These are phyloP conservation scores for Ganoderma lingzhi DNA, from an alignment of 1,284 basidiomycete genomes.

Conservation along the genomic window DNA sequence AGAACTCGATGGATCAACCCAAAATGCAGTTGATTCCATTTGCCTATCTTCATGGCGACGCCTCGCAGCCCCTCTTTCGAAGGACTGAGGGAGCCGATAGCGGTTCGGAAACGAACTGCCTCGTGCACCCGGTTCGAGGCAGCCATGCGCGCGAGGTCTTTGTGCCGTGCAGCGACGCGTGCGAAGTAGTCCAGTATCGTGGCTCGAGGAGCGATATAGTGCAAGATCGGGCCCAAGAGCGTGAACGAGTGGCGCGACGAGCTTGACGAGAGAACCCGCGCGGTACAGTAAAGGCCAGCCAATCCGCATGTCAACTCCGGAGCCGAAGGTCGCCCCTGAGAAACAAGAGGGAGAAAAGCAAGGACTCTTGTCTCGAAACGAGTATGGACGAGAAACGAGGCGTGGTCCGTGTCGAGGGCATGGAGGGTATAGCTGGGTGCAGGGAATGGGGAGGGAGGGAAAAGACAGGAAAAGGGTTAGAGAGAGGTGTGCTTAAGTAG, in stretches of 20 bases:
- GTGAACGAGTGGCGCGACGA: not conserved
- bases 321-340: slow-evolving; percentile 6
- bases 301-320: not conserved
- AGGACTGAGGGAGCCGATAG: slow-evolving; percentile 32
- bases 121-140: slow-evolving; percentile 37
- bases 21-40: slow-evolving; percentile 23
- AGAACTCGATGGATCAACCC: slow-evolving; percentile 13
- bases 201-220: slow-evolving; percentile 11
- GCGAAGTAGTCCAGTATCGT: slow-evolving; percentile 14
- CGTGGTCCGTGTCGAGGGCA: slow-evolving; percentile 3
- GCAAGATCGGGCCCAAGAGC: not conserved
- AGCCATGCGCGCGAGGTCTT: slow-evolving; percentile 25
- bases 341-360: not conserved
- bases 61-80: slow-evolving; percentile 33
- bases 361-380: not conserved
- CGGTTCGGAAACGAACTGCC: slow-evolving; percentile 22
- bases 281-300: not conserved
- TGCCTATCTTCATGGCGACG: slow-evolving; percentile 38
- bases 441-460: slow-evolving; percentile 7
- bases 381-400: not conserved
- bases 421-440: slow-evolving; percentile 10
- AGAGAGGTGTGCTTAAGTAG: slow-evolving; percentile 11
- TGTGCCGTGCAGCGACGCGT: slow-evolving; percentile 16
- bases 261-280: not conserved
- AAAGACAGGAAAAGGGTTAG: slow-evolving; percentile 2